These are phyloP conservation scores for Antrodiella citrinella DNA, from an alignment of 768 basidiomycete species.

Conservation along the genomic window DNA sequence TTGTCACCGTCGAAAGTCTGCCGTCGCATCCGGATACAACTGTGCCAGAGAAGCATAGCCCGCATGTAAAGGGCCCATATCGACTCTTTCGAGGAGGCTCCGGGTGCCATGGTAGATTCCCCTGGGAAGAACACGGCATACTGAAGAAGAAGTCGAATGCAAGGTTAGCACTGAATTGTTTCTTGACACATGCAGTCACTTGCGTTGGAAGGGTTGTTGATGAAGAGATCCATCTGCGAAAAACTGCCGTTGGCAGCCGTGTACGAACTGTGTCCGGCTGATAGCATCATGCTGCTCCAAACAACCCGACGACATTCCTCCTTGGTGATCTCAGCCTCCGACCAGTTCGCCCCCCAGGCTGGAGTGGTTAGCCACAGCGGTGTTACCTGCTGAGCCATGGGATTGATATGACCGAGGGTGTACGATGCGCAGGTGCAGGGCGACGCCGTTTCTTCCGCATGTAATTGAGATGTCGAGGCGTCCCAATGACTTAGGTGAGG, in stretches of 20 bases:
- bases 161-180: no score
- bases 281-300: conserved; percentile 61
- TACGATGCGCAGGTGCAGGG: conserved; percentile 26
- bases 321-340: conserved; percentile 56
- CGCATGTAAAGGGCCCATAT: conserved; percentile 73
- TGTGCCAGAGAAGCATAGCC: conserved; percentile 64
- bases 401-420: conserved; percentile 45
- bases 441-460: conserved; percentile 1
- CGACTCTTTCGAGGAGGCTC: conserved; percentile 41
- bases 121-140: conserved; percentile 70
- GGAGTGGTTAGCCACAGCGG: conserved; percentile 61
- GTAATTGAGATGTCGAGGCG: not conserved
- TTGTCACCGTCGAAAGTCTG: conserved; percentile 39
- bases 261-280: conserved; percentile 59
- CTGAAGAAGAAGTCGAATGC: conserved; percentile 24
- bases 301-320: conserved; percentile 67
- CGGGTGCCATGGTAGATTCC: conserved; percentile 40
- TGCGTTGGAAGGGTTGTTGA: conserved; percentile 61
- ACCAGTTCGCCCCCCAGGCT: conserved; percentile 51
- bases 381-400: conserved; percentile 40
- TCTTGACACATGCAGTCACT: no score
- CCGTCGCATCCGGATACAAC: conserved; percentile 53
- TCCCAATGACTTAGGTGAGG: not conserved
- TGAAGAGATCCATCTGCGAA: conserved; percentile 37
- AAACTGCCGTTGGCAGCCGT: conserved; percentile 32